These are phyloP conservation scores for Pilasporangium apinafurcum DNA, from an alignment of 352 stramenopile genomes.

Conservation along the genomic window DNA sequence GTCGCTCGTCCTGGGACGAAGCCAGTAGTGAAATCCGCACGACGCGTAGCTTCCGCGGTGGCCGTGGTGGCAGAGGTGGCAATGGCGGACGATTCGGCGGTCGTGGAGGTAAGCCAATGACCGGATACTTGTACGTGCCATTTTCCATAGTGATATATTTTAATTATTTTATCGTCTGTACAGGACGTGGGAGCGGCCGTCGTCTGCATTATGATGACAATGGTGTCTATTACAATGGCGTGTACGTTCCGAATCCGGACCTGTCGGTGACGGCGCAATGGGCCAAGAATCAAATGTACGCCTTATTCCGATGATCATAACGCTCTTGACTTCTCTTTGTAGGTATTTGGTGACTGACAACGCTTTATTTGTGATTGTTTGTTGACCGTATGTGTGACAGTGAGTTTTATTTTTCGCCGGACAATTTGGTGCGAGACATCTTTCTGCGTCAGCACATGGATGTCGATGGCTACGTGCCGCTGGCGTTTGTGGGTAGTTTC, in stretches of 20 bases:
- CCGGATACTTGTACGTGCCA: no score
- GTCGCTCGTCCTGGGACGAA: constrained; percentile 4
- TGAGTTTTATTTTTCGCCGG: constrained; percentile 84
- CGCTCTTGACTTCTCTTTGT: constrained; percentile 9
- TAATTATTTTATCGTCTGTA: no score
- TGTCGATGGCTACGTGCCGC: constrained; percentile 81
- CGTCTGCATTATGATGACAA: constrained; percentile 41
- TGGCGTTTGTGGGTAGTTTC: constrained; percentile 88
- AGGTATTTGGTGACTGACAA: background rate
- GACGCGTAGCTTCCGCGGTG: constrained; percentile 11
- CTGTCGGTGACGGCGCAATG: constrained; percentile 65
- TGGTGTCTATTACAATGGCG: constrained; percentile 67
- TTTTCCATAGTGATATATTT: no score
- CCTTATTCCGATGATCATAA: no score
- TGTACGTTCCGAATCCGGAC: constrained; percentile 74
- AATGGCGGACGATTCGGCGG: constrained; percentile 7
- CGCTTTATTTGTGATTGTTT: background rate
- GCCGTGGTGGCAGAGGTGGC: constrained; percentile 16
- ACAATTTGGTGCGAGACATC: constrained; percentile 82
- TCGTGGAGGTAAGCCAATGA: constrained; percentile 1
- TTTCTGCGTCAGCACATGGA: constrained; percentile 86
- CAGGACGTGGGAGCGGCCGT: constrained; percentile 34
- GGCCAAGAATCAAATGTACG: constrained; percentile 82
- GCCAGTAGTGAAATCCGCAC: constrained; percentile 8
- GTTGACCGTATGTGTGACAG: constrained; percentile 13